Evolutionary conservation across 768 basidiomycete genomes (phyloP), one percentile per base, ranked within the genome.

Genomic region (Lentinula boryana): DNA sequence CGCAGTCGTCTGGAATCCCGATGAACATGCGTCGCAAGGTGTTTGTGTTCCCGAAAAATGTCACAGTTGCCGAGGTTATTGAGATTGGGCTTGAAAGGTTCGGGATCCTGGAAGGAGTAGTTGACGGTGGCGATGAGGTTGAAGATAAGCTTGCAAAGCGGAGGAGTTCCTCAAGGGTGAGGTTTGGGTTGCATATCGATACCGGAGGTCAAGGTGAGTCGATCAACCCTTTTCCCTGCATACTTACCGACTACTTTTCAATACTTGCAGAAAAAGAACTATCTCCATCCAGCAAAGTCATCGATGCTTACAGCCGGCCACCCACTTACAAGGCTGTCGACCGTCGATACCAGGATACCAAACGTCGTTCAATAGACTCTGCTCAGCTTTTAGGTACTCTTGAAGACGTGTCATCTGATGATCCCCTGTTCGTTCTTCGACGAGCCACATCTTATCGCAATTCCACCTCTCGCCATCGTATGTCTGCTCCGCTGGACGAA

Each of bases 71-170:
- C 0, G 97, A 99, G 72, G 95, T 95, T 13, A 93, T 97, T 41
- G 97, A 99, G 71, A 78, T 91, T 40, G 91, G 89, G 5, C 70
- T 99, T 63, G 97, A 98, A 68, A 76, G 94, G 61, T 98, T 98
- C 68, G 97, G 97, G 2, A 97, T 99, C 60, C 77, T 84, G 38
- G 96, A 97, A 41, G 97, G 95, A n/a, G 94, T 99, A 1, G 96
- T 98, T 74, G 64, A 80, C 71, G 97, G 97, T 2, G 97, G 97
- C 1, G 97, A 99, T 71, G 96, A 98, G 68, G 84, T 99, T 1
- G 97, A 99, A 72, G 96, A 98, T 70, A 95, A 96, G 70, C 77
- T 87, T 36, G 79, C 83, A 6, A 93, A 94, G 74, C 78, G 95
- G 61, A 80, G 88, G 64, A 96, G 93, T 69, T 78, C 83, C 6